These are phyloP conservation scores for Dendryphion nanum DNA, from an alignment of 2,329 filamentous ascomycete species.

Conservation along the genomic window DNA sequence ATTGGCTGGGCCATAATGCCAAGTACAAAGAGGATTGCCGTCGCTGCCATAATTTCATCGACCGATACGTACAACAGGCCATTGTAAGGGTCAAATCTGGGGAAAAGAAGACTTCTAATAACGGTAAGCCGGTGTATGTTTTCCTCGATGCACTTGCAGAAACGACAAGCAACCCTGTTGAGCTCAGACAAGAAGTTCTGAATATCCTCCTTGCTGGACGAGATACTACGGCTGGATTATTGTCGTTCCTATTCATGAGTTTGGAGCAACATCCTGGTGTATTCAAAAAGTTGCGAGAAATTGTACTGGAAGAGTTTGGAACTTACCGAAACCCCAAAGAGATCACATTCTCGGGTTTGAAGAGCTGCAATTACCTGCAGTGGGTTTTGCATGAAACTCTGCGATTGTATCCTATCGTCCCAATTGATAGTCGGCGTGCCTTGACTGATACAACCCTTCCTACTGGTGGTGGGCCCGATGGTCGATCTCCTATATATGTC, in stretches of 20 bases:
- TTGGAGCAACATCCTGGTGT: constrained; percentile 39
- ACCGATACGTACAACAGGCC: constrained; percentile 23
- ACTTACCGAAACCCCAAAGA: constrained; percentile 36
- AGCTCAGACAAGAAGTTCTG: constrained; percentile 80
- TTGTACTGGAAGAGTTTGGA: constrained; percentile 42
- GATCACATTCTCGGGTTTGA: constrained; percentile 42
- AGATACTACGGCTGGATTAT: constrained; percentile 79
- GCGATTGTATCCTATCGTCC: constrained; percentile 35
- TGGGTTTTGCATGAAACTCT: constrained; percentile 34
- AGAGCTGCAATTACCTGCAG: constrained; percentile 32
- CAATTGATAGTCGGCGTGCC: constrained; percentile 28
- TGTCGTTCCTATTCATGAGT: constrained; percentile 67
- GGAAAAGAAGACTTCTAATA: constrained; percentile 7
- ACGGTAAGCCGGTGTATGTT: constrained; percentile 55
- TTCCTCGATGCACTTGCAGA: constrained; percentile 80
- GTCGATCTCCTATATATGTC: constrained; percentile 32
- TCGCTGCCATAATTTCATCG: constrained; percentile 25
- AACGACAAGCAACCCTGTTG: constrained; percentile 64
- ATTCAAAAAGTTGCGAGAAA: constrained; percentile 34
- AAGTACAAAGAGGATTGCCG: constrained; percentile 28
- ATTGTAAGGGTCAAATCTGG: constrained; percentile 10
- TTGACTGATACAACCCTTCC: constrained; percentile 35
- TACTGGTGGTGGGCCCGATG: constrained; percentile 34
- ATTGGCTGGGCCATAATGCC: constrained; percentile 29
- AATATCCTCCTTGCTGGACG: constrained; percentile 79